Conservation (phyloP, 768 basidiomycete species). For the Hygrophoropsis aurantiaca region DNA sequence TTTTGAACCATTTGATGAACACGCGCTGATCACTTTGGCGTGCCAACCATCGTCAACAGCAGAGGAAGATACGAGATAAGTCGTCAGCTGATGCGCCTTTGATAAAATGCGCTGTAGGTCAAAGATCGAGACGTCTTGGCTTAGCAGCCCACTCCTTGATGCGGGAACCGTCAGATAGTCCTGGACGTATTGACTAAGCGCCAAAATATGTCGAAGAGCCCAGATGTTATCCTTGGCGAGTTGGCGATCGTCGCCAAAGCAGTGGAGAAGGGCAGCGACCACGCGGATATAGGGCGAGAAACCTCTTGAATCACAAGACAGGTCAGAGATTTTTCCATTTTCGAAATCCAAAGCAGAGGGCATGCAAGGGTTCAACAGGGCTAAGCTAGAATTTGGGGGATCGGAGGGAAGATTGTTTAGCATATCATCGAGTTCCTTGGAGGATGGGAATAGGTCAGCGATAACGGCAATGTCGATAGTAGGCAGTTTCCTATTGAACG, state of each 20-base stretch:
- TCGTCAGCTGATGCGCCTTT: constrained; percentile 51
- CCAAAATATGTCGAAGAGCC: constrained; percentile 69
- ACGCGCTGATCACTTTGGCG: constrained; percentile 34
- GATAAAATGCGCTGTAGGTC: constrained; percentile 41
- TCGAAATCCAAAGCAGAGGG: constrained; percentile 38
- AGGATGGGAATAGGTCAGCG: constrained; percentile 52
- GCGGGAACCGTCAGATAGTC: constrained; percentile 59
- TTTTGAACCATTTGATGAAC: constrained; percentile 26
- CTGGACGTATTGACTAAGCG: constrained; percentile 58
- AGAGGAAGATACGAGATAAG: constrained; percentile 60
- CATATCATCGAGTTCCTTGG: constrained; percentile 45
- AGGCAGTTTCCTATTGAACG: constrained; percentile 34
- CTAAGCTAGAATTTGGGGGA: constrained; percentile 53
- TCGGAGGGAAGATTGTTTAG: constrained; percentile 45
- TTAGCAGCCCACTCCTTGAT: constrained; percentile 49
- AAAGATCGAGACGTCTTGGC: constrained; percentile 30
- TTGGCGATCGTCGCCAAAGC: constrained; percentile 60
- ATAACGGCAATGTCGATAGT: constrained; percentile 41
- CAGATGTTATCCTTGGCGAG: constrained; percentile 58
- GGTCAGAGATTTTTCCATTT: constrained; percentile 4
- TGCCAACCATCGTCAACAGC: constrained; percentile 54
- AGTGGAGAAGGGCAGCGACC: constrained; percentile 52
- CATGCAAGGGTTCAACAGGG: constrained; percentile 58
- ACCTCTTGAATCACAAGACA: constrained; percentile 46
- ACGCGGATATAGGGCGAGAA: constrained; percentile 61